Conservation (phyloP, 2,329 filamentous ascomycete species). For the Aspergillus neoniger region DNA sequence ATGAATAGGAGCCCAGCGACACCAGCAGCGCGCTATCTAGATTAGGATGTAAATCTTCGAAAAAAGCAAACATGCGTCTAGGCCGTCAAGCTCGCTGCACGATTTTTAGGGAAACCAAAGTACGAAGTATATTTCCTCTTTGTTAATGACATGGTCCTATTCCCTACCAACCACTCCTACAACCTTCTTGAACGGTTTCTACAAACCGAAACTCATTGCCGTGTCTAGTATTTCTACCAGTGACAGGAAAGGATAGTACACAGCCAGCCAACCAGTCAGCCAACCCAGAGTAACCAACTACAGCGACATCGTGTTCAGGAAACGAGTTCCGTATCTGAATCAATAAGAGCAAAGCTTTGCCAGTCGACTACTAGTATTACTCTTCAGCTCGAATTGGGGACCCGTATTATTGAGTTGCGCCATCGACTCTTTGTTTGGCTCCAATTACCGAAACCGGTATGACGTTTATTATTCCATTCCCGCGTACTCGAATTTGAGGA, state of each 20-base stretch:
- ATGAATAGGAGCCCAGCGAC: background rate
- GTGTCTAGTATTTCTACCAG: too few relatives aligned
- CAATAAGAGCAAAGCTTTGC: too few relatives aligned
- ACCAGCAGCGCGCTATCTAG: background rate
- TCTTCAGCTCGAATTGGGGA: too few relatives aligned
- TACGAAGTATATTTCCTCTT: background rate
- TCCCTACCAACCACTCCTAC: background rate
- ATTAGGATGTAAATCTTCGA: background rate
- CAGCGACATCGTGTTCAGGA: too few relatives aligned
- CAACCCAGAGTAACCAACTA: too few relatives aligned
- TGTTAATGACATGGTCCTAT: background rate
- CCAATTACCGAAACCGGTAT: background rate
- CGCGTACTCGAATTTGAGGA: background rate
- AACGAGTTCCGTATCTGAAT: too few relatives aligned
- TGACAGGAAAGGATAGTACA: too few relatives aligned
- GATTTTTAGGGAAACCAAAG: background rate
- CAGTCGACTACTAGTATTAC: too few relatives aligned
- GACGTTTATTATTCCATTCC: background rate
- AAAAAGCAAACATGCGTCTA: conserved; percentile 4
- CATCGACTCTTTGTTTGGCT: background rate
- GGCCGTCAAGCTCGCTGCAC: background rate
- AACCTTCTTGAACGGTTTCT: too few relatives aligned
- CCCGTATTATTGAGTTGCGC: background rate
- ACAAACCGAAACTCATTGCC: too few relatives aligned
- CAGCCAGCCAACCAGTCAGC: too few relatives aligned